These are phyloP conservation scores for Phytophthora boehmeriae DNA, from an alignment of 352 stramenopile genomes.

Conservation along the genomic window DNA sequence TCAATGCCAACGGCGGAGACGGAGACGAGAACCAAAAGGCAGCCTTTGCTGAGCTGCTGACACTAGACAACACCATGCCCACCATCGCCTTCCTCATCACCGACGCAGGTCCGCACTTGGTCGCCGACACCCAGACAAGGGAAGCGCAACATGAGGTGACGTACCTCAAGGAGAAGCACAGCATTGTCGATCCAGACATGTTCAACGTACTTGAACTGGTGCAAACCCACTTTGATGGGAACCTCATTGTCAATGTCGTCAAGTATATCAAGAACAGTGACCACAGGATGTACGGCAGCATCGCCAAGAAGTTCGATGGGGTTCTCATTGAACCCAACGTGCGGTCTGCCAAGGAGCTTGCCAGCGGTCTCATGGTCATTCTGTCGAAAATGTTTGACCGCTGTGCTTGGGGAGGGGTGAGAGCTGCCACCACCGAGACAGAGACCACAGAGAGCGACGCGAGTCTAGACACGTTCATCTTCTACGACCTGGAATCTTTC, in stretches of 20 bases:
- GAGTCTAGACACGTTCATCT: constrained; percentile 50
- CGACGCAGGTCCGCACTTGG: constrained; percentile 59
- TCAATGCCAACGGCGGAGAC: constrained; percentile 59
- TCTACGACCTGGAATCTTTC: constrained; percentile 57
- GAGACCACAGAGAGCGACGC: constrained; percentile 3
- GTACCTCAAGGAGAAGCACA: constrained; percentile 51
- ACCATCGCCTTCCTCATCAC: constrained; percentile 77
- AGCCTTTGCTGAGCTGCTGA: constrained; percentile 55
- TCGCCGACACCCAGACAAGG: constrained; percentile 31
- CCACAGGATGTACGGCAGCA: constrained; percentile 56
- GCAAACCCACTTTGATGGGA: constrained; percentile 53
- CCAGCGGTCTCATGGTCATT: constrained; percentile 54
- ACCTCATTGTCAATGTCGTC: constrained; percentile 66
- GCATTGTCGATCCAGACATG: constrained; percentile 55
- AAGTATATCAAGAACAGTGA: constrained; percentile 66
- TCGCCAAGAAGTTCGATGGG: constrained; percentile 64
- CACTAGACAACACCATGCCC: constrained; percentile 51
- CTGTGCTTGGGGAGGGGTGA: constrained; percentile 25
- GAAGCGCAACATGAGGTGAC: constrained; percentile 50
- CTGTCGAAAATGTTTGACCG: constrained; percentile 60
- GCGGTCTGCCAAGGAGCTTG: constrained; percentile 38
- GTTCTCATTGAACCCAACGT: constrained; percentile 61
- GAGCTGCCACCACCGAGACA: constrained; percentile 7
- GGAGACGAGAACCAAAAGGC: constrained; percentile 76
- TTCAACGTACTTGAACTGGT: constrained; percentile 57